phyloP scores from a whole-genome alignment of 2,329 filamentous ascomycete species.

The Aphanocladium album region DNA sequence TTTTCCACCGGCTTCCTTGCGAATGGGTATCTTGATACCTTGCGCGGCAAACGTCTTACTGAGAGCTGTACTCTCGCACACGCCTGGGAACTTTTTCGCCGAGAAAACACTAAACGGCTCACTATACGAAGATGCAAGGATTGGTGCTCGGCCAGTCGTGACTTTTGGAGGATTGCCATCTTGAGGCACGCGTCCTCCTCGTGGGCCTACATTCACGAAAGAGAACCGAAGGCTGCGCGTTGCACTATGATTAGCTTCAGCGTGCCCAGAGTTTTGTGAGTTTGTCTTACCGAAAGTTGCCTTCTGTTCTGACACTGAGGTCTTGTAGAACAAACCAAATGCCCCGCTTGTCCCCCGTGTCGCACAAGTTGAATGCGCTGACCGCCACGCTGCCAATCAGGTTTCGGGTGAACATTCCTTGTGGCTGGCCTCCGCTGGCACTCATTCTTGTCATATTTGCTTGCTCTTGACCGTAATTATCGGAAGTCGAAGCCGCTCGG shows the following conservation, averaged over 20 bases:
- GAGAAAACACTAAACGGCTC: conserved; percentile 90
- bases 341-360: conserved; percentile 73
- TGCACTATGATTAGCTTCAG: background rate
- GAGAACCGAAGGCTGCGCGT: conserved; percentile 54
- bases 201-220: conserved; percentile 77
- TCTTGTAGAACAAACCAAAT: conserved; percentile 98
- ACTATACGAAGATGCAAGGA: conserved; percentile 81
- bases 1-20: conserved; percentile 68
- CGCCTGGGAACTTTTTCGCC: conserved; percentile 96
- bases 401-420: conserved; percentile 90
- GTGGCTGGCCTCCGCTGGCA: conserved; percentile 44
- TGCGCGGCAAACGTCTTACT: conserved; percentile 92
- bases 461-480: conserved; percentile 27
- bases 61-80: conserved; percentile 85
- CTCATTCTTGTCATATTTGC: conserved; percentile 29
- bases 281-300: conserved; percentile 69
- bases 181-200: conserved; percentile 28
- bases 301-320: conserved; percentile 88
- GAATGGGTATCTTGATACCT: conserved; percentile 93
- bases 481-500: background rate
- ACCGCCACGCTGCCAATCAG: conserved; percentile 88
- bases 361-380: conserved; percentile 78
- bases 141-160: conserved; percentile 71
- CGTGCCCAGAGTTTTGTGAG: background rate
- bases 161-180: conserved; percentile 43